Evolutionary conservation across 176 grass and related monocot species (phyloP).

Genomic region (Aegilops bicornis): DNA sequence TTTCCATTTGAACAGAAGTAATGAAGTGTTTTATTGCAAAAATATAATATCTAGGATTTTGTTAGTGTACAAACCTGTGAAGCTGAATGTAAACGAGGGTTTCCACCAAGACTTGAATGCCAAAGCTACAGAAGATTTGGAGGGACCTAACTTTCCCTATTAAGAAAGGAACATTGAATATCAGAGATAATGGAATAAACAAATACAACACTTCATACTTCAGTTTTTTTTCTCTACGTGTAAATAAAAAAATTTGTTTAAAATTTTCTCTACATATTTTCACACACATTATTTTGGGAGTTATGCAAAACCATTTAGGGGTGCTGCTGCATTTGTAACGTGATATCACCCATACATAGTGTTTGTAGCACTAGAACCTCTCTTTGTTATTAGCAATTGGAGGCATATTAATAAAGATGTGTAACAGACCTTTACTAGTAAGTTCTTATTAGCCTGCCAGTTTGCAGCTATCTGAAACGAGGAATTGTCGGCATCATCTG

Average conservation of each 20-base stretch:
- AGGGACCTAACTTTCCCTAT: slow-evolving; percentile 83
- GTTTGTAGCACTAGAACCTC: too few relatives aligned
- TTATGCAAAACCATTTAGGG: not conserved
- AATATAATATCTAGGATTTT: not conserved
- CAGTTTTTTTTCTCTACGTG: too few relatives aligned
- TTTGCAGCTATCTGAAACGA: slow-evolving; percentile 84
- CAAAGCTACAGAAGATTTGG: slow-evolving; percentile 71
- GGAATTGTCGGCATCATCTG: slow-evolving; percentile 37
- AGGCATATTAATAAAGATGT: slow-evolving; percentile 8
- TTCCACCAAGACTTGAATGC: slow-evolving; percentile 97
- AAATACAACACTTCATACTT: not conserved
- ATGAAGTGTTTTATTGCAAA: not conserved
- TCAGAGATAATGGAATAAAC: not conserved
- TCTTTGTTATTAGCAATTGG: not conserved
- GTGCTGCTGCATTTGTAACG: too few relatives aligned
- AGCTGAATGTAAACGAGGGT: slow-evolving; percentile 85
- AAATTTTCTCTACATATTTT: too few relatives aligned
- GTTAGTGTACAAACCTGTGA: slow-evolving; percentile 55
- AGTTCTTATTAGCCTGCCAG: slow-evolving; percentile 99
- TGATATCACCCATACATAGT: too few relatives aligned
- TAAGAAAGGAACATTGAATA: not conserved
- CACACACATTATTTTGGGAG: not conserved
- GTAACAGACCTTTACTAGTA: slow-evolving; percentile 73
- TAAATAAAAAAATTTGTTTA: too few relatives aligned
- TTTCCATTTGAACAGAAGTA: not conserved